Conservation (phyloP, 306 rosid species). For the Cucumis sativus region DNA sequence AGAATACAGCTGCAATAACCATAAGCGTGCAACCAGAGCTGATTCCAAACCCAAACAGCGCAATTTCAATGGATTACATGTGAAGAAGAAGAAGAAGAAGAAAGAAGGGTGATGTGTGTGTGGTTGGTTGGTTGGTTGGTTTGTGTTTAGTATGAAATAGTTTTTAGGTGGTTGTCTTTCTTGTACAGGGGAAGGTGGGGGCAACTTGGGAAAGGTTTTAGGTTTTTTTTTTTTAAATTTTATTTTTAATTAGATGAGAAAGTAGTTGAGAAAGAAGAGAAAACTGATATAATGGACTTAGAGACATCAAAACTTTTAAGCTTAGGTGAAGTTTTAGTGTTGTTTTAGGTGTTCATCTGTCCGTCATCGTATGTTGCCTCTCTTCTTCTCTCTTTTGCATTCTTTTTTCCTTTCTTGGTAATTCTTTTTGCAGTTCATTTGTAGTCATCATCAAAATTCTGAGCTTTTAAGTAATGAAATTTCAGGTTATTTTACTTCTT, state of each 20-base stretch:
- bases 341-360: constrained; percentile 22
- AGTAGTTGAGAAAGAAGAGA: constrained; percentile 33
- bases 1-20: constrained; percentile 1
- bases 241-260: constrained; percentile 27
- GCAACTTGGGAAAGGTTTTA: constrained; percentile 32
- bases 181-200: constrained; percentile 70
- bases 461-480: constrained; percentile 57
- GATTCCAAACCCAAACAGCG: constrained; percentile 70
- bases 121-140: constrained; percentile 49
- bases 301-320: neutral
- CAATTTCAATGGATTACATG: constrained; percentile 60
- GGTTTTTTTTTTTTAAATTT: constrained; percentile 4
- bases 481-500: constrained; percentile 15
- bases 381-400: constrained; percentile 35
- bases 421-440: constrained; percentile 99
- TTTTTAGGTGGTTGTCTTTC: constrained; percentile 30
- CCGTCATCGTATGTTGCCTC: constrained; percentile 14
- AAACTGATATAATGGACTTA: constrained; percentile 19
- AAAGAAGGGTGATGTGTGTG: neutral
- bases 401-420: constrained; percentile 57
- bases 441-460: constrained; percentile 43
- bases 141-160: constrained; percentile 30
- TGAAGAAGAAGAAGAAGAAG: constrained; percentile 15
- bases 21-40: constrained; percentile 44
- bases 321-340: constrained; percentile 11